Evolutionary conservation across 129 eudicot genomes (phyloP).

Genomic region (Lactuca sativa): DNA sequence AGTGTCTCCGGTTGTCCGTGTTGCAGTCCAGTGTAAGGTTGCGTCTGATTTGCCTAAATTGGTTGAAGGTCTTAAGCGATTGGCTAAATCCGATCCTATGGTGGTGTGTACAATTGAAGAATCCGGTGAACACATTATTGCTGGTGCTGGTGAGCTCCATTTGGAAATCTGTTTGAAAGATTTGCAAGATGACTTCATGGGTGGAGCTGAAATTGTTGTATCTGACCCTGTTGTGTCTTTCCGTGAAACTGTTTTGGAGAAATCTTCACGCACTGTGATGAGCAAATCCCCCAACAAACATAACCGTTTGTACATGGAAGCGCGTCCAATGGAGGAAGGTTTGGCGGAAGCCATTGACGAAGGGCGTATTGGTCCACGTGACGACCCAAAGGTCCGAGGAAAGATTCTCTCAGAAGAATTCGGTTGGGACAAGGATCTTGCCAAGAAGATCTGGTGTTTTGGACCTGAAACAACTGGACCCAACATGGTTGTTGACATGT

Average conservation of each 20-base stretch:
- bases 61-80: constrained; percentile 81
- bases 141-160: constrained; percentile 90
- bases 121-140: constrained; percentile 84
- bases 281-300: constrained; percentile 90
- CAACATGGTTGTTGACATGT: constrained; percentile 91
- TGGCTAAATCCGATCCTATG: constrained; percentile 88
- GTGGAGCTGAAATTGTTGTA: constrained; percentile 75
- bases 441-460: constrained; percentile 85
- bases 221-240: constrained; percentile 86
- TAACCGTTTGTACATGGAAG: constrained; percentile 87
- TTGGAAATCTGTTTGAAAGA: constrained; percentile 85
- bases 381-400: constrained; percentile 71
- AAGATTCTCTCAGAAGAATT: constrained; percentile 74
- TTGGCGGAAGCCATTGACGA: constrained; percentile 88
- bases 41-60: constrained; percentile 88
- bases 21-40: constrained; percentile 91
- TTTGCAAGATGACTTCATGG: constrained; percentile 80
- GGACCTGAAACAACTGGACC: constrained; percentile 92
- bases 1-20: constrained; percentile 89
- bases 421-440: constrained; percentile 93
- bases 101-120: constrained; percentile 78
- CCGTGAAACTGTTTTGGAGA: constrained; percentile 88
- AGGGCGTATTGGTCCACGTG: constrained; percentile 82
- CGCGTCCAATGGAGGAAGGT: constrained; percentile 74
- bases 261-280: constrained; percentile 74